These are phyloP conservation scores for Quercus berberidifolia DNA, from an alignment of 306 rosid species.

Conservation along the genomic window DNA sequence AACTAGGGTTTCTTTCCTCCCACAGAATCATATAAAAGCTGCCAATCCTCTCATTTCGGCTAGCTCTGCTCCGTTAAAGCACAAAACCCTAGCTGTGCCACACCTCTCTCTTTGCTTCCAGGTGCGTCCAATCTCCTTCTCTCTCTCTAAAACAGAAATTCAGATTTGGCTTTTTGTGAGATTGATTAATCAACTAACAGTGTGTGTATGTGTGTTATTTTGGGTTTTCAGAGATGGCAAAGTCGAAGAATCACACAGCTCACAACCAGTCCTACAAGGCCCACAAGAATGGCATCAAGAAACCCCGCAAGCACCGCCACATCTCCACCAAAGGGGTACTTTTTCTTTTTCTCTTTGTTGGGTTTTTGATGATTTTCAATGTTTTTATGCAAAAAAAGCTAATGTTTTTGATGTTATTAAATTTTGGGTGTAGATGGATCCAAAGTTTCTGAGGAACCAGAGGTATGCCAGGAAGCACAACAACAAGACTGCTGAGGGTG, in stretches of 20 bases:
- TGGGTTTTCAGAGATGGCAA: conserved; percentile 73
- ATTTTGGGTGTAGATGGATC: conserved; percentile 67
- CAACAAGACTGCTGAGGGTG: conserved; percentile 52
- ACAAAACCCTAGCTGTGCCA: conserved; percentile 24
- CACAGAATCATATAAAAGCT: not conserved
- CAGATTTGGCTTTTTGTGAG: not conserved
- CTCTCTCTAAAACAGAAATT: not conserved
- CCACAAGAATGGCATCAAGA: conserved; percentile 96
- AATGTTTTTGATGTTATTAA: not conserved
- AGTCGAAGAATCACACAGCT: conserved; percentile 99
- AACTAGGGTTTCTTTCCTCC: conserved; percentile 46
- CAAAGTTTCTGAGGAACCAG: conserved; percentile 97
- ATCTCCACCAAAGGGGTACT: conserved; percentile 95
- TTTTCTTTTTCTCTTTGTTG: not conserved
- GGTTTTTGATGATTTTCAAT: not conserved
- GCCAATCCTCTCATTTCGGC: not conserved
- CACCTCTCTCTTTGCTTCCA: not conserved
- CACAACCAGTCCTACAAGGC: conserved; percentile 99
- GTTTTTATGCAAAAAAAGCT: not conserved
- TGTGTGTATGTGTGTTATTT: not conserved
- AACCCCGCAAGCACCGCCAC: conserved; percentile 93
- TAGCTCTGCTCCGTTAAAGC: not conserved
- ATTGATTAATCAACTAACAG: not conserved
- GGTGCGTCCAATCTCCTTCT: not conserved
- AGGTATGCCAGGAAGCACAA: conserved; percentile 99